A percentile compares a stretch with the other conserved stretches of the same genome.
phyloP scores from a whole-genome alignment of 2,329 filamentous ascomycete species.

The Fusarium transvaalense region DNA sequence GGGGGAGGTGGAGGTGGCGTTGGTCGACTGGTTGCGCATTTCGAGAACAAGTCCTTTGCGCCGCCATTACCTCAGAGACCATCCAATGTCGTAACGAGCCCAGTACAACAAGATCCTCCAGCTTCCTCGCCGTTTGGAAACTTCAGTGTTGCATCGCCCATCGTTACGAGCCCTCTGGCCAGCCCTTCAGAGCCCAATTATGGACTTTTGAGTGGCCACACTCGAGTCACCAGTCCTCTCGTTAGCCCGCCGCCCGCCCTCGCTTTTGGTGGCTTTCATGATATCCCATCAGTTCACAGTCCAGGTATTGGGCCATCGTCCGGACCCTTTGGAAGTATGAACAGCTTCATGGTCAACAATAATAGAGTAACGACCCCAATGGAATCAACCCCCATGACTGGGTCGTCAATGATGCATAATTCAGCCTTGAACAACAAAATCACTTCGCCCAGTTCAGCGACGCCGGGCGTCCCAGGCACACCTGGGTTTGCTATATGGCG shows the following conservation, averaged over 20 bases:
- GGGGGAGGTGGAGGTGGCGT: slow-evolving; percentile 49
- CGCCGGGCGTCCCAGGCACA: slow-evolving; percentile 49
- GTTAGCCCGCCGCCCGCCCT: slow-evolving; percentile 49
- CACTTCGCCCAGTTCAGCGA: slow-evolving; percentile 30
- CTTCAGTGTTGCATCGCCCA: slow-evolving; percentile 49
- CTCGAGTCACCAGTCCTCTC: slow-evolving; percentile 52
- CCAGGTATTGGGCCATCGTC: slow-evolving; percentile 47
- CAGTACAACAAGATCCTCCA: slow-evolving; percentile 45
- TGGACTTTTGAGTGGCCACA: slow-evolving; percentile 49
- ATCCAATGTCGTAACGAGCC: slow-evolving; percentile 46
- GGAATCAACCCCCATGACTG: slow-evolving; percentile 45
- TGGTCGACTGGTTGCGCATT: slow-evolving; percentile 57
- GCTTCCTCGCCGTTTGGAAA: slow-evolving; percentile 51
- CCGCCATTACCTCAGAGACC: slow-evolving; percentile 55
- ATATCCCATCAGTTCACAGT: slow-evolving; percentile 48
- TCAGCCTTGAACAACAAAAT: slow-evolving; percentile 45
- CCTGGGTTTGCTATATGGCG: slow-evolving; percentile 57
- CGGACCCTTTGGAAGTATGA: slow-evolving; percentile 51
- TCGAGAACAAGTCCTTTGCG: slow-evolving; percentile 56
- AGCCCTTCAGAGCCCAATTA: slow-evolving; percentile 52
- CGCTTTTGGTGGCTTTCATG: slow-evolving; percentile 52
- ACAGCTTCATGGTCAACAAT: slow-evolving; percentile 50
- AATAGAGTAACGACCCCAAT: slow-evolving; percentile 48
- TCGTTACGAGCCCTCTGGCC: slow-evolving; percentile 51
- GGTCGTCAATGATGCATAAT: slow-evolving; percentile 41